Percentiles rank a stretch among this genome's conserved stretches.
Conservation (phyloP, 768 basidiomycete genomes). For the Xerocomellus amylosporus region DNA sequence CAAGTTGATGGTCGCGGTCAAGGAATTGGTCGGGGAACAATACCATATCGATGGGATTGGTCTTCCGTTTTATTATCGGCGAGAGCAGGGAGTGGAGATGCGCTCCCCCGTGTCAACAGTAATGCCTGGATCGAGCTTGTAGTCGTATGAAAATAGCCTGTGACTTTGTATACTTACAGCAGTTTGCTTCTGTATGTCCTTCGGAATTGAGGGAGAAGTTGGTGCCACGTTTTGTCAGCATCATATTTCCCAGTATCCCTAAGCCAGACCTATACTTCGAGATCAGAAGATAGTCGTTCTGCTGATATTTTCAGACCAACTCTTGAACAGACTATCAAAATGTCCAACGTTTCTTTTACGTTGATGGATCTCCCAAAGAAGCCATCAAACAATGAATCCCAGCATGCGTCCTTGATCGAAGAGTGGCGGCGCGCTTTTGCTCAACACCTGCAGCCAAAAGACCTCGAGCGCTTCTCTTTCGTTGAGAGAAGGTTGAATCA, state of each 20-base stretch:
- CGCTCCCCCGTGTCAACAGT: conserved; percentile 20
- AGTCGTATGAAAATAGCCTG: neutral
- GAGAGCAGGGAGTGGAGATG: conserved; percentile 28
- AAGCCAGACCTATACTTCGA: too few relatives aligned
- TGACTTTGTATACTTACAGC: neutral
- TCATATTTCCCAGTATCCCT: too few relatives aligned
- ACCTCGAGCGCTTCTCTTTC: conserved; percentile 5
- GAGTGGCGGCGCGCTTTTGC: conserved; percentile 1
- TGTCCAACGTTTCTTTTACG: conserved; percentile 1
- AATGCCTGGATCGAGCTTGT: neutral
- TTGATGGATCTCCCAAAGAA: neutral
- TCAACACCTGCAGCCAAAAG: conserved; percentile 1
- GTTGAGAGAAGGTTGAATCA: neutral
- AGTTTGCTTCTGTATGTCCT: too few relatives aligned
- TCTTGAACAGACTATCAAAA: too few relatives aligned
- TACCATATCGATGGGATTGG: conserved; percentile 79
- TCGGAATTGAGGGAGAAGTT: too few relatives aligned
- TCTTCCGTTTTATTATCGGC: conserved; percentile 21
- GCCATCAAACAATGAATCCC: neutral
- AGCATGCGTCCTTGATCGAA: neutral
- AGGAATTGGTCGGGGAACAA: conserved; percentile 84
- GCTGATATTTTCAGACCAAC: too few relatives aligned
- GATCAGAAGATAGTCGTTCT: too few relatives aligned
- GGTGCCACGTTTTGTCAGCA: too few relatives aligned
- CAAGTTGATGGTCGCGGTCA: conserved; percentile 73